phyloP scores from a whole-genome alignment of 208 protist species.

The Ichthyophonus hoferi region DNA sequence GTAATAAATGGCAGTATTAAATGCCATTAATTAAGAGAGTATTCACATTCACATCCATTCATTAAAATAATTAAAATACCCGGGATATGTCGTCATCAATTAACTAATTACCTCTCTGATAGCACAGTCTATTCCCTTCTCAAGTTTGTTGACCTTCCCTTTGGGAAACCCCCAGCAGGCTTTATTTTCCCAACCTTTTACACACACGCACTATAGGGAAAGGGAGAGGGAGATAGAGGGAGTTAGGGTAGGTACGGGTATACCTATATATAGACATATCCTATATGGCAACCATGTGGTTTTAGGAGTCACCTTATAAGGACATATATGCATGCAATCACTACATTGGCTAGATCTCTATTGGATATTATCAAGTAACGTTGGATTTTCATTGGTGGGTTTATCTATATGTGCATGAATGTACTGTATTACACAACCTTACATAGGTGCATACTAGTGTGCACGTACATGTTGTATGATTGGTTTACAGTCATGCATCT shows the following conservation, averaged over 20 bases:
- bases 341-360: not conserved
- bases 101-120: slow-evolving; percentile 22
- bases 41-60: too few species aligned
- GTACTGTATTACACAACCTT: not conserved
- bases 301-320: not conserved
- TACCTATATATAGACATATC: not conserved
- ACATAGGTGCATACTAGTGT: not conserved
- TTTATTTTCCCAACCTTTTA: not conserved
- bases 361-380: not conserved
- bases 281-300: not conserved
- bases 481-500: not conserved
- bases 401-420: not conserved
- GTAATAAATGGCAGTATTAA: too few species aligned
- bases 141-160: slow-evolving; percentile 27
- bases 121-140: slow-evolving; percentile 6
- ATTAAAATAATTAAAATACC: too few species aligned
- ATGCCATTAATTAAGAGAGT: too few species aligned
- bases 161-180: slow-evolving; percentile 18
- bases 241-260: not conserved
- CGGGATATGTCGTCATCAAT: too few species aligned
- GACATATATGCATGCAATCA: not conserved
- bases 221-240: not conserved
- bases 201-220: not conserved
- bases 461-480: not conserved
- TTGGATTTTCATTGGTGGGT: too few species aligned